Evolutionary conservation across 164 flowering plant genomes (phyloP).

Genomic region (Paratinospora sagittata): DNA sequence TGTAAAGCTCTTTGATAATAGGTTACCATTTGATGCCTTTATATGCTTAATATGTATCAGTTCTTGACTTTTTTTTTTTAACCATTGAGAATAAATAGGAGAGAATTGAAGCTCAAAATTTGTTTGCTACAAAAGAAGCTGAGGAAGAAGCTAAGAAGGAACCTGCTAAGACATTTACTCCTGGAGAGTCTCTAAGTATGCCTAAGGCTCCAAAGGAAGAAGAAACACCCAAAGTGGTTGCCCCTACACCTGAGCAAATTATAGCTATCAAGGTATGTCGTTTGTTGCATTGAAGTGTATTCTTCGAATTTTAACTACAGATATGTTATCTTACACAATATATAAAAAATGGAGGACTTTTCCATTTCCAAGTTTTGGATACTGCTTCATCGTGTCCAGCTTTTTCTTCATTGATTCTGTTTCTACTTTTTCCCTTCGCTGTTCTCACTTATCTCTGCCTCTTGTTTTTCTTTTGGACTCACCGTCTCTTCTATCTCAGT

Average conservation of each 20-base stretch:
- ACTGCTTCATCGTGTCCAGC: too few relatives aligned
- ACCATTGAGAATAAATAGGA: constrained; percentile 47
- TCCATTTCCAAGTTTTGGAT: too few relatives aligned
- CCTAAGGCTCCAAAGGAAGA: constrained; percentile 52
- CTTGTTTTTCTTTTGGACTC: not conserved
- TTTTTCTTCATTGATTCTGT: too few relatives aligned
- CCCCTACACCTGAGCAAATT: constrained; percentile 95
- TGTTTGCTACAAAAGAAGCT: constrained; percentile 77
- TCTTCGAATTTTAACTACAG: not conserved
- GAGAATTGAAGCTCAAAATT: constrained; percentile 59
- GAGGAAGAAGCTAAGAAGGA: constrained; percentile 66
- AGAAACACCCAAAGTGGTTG: constrained; percentile 49
- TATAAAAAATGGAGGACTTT: too few relatives aligned
- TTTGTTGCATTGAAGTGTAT: not conserved
- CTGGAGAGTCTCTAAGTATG: constrained; percentile 47
- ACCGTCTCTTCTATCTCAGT: not conserved
- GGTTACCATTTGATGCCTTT: not conserved
- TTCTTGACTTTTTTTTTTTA: constrained; percentile 2
- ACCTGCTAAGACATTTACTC: constrained; percentile 47
- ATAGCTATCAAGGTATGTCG: constrained; percentile 79
- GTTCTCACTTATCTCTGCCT: too few relatives aligned
- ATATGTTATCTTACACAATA: not conserved
- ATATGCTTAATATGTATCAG: not conserved
- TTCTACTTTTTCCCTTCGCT: too few relatives aligned
- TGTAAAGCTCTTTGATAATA: not conserved